A percentile compares a stretch with the other conserved stretches of the same genome.
Evolutionary conservation across 1,284 basidiomycete species (phyloP).

Genomic region (Ceratobasidium sp.): DNA sequence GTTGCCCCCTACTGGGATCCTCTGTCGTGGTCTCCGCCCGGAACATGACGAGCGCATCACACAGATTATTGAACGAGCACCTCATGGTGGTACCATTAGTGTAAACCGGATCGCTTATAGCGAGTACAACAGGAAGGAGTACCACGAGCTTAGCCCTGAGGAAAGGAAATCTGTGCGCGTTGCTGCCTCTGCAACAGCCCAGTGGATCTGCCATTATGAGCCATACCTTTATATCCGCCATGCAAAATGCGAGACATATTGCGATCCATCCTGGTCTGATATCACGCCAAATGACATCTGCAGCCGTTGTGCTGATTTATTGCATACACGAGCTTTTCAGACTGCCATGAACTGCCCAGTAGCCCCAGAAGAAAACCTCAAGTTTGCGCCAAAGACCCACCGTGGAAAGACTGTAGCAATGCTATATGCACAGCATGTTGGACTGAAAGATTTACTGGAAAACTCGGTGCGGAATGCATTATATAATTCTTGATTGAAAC

Average conservation of each 20-base stretch:
- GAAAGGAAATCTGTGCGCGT: background rate
- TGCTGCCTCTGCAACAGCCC: background rate
- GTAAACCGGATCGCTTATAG: background rate
- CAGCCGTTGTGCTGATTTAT: background rate
- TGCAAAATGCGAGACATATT: background rate
- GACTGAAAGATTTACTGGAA: background rate
- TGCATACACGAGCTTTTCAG: background rate
- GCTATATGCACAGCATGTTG: background rate
- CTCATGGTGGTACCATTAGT: background rate
- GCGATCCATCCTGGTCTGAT: no score
- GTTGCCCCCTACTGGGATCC: no score
- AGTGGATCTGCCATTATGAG: background rate
- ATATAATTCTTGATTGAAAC: no score
- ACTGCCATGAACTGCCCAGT: background rate
- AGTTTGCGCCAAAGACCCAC: background rate
- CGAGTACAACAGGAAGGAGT: background rate
- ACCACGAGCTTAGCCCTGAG: background rate
- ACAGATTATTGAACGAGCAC: background rate
- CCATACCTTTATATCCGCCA: background rate
- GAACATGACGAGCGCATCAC: background rate
- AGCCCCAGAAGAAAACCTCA: background rate
- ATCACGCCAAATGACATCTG: no score
- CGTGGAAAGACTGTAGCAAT: background rate
- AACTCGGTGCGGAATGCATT: background rate
- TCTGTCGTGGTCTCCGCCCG: background rate